phyloP scores from a whole-genome alignment of 768 basidiomycete genomes.

The Daedaleopsis sinensis region DNA sequence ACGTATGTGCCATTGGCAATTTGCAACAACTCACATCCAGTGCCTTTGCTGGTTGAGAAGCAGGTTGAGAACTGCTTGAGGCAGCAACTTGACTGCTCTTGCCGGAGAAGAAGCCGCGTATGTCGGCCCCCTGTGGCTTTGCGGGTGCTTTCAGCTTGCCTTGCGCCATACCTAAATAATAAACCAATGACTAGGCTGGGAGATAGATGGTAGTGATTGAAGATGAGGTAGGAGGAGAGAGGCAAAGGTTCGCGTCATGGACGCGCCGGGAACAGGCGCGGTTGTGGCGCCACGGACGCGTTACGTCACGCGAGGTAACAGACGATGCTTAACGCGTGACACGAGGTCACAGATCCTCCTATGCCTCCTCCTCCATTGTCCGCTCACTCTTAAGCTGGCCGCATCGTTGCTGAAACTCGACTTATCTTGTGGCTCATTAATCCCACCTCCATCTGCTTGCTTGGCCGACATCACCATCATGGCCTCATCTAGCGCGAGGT shows the following conservation, averaged over 20 bases:
- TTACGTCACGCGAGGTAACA: conserved; percentile 5
- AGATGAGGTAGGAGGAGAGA: background rate
- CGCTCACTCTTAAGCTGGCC: too few species aligned
- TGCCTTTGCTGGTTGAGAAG: background rate
- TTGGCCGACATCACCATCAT: background rate
- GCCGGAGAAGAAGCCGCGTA: conserved; percentile 31
- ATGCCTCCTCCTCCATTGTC: background rate
- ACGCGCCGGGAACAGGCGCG: background rate
- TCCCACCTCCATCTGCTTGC: background rate
- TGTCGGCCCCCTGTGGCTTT: conserved; percentile 28
- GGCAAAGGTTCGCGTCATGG: background rate
- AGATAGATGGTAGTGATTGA: background rate
- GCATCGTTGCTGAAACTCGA: too few species aligned
- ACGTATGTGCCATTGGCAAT: too few species aligned
- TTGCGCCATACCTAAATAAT: conserved; percentile 11
- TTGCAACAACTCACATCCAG: background rate
- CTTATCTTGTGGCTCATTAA: too few species aligned
- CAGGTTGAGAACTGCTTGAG: conserved; percentile 10
- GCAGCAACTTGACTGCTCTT: conserved; percentile 10
- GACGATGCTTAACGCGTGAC: conserved; percentile 8
- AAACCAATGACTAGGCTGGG: background rate
- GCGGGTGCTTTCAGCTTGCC: conserved; percentile 17
- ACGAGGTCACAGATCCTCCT: background rate
- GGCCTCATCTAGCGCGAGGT: background rate
- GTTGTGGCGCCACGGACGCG: conserved; percentile 10